Evolutionary conservation across 2,329 filamentous ascomycete genomes (phyloP).

Genomic region (Diplodia corticola): DNA sequence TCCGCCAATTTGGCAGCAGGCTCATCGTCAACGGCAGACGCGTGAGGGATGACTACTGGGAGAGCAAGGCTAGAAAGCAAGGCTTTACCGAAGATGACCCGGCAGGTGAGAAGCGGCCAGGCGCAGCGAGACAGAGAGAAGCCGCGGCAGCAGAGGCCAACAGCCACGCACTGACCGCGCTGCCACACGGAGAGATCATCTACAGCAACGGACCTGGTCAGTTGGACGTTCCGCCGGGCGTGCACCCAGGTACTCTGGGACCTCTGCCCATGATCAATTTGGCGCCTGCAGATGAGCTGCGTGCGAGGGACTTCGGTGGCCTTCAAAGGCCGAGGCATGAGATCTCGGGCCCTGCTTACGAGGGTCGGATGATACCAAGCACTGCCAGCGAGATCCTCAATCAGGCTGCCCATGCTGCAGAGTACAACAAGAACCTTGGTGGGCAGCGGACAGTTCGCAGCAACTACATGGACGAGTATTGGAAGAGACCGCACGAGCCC

Average conservation of each 20-base stretch:
- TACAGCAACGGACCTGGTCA: constrained; percentile 70
- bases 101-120: constrained; percentile 93
- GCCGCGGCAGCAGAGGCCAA: constrained; percentile 68
- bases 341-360: constrained; percentile 76
- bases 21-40: constrained; percentile 87
- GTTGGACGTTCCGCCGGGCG: constrained; percentile 32
- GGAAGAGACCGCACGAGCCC: constrained; percentile 80
- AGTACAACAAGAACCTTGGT: constrained; percentile 84
- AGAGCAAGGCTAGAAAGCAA: constrained; percentile 93
- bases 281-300: constrained; percentile 72
- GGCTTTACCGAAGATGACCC: constrained; percentile 96
- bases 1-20: constrained; percentile 93
- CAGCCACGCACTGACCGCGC: constrained; percentile 58
- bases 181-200: constrained; percentile 81
- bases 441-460: constrained; percentile 76
- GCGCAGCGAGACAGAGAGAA: constrained; percentile 84
- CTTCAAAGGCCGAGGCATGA: constrained; percentile 88
- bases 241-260: constrained; percentile 69
- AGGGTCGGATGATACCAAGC: constrained; percentile 78
- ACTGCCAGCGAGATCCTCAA: constrained; percentile 76
- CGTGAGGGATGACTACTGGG: constrained; percentile 98
- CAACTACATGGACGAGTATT: constrained; percentile 78
- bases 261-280: constrained; percentile 84
- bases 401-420: constrained; percentile 83
- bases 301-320: constrained; percentile 77